Base-by-base conservation (phyloP, 1,284 basidiomycete species). In the Volvariella volvacea region DNA sequence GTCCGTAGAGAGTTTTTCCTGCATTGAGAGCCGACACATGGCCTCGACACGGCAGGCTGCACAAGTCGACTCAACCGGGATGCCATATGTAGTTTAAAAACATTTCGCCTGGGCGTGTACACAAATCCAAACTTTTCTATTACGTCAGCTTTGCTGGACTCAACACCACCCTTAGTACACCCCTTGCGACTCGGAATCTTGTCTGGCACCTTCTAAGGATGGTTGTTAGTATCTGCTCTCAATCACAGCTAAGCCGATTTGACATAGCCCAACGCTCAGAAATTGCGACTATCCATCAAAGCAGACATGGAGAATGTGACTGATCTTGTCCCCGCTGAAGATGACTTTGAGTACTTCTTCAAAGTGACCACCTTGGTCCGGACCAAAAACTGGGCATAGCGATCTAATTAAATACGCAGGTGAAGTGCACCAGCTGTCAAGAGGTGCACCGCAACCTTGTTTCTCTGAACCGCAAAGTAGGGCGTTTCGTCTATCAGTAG, bases 241-340 rank as follows among this genome's bases (percentile, higher is more conserved):
- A 25, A 30, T n/a, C 38, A 16, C 21, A 10, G 9, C n/a, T 15
- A 25, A 33, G 25, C 14, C 17, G 12, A 34, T 17, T 22, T 30
- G 12, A 39, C 36, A 20, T 34, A 32, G 20, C 34, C 38, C 15
- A 16, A 40, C 1, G 15, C 19, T 7, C 43, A 71, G 67, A 59
- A 68, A 43, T 69, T 88, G 6, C 65, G 70, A 50, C 70, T 88
- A 15, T 83, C 79, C 34, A 85, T 88, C 59, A 80, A 81, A 63
- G 88, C 86, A 20, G 83, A 86, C 3, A 71, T 90, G 37, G 84
- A 89, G 58, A 83, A 85, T 52, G 78, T 89, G 49, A 83, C 83
- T 12, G 69, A 78, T 56, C 65, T 90, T 19, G 64, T 66, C 36
- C 87, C 87, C 17, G 70, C 72, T 7, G 62, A 70, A 3, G 71